Conservation (phyloP, 2,329 filamentous ascomycete species). For the Trichoderma pleuroti region DNA sequence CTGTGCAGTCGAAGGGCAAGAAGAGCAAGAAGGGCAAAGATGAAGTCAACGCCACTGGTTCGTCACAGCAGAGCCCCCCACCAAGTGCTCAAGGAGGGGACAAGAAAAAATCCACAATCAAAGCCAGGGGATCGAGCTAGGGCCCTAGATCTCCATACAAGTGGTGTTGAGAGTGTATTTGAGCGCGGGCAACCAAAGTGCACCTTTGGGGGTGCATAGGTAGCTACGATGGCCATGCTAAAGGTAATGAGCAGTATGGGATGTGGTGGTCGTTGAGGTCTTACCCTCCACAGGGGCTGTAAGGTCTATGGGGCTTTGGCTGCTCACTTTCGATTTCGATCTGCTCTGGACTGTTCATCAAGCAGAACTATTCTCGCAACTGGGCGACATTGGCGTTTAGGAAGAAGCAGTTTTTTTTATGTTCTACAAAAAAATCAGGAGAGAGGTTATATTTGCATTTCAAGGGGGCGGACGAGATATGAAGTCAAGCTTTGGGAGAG, state of each 20-base stretch:
- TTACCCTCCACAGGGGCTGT: neutral
- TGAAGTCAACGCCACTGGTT: constrained; percentile 21
- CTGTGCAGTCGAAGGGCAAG: constrained; percentile 27
- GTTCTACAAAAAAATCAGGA: neutral
- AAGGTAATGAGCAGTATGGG: neutral
- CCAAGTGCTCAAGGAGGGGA: constrained; percentile 22
- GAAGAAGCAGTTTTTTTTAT: constrained; percentile 8
- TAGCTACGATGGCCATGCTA: neutral
- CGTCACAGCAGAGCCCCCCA: constrained; percentile 22
- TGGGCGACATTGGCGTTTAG: constrained; percentile 8
- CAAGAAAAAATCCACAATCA: constrained; percentile 15
- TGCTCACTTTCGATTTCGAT: neutral
- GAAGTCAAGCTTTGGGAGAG: neutral
- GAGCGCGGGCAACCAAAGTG: neutral
- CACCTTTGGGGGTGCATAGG: neutral
- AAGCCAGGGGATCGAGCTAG: constrained; percentile 9
- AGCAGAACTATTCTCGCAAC: neutral
- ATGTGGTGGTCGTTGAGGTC: neutral
- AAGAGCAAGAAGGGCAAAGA: constrained; percentile 32
- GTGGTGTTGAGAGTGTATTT: neutral
- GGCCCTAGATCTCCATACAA: neutral
- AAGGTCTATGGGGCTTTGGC: neutral
- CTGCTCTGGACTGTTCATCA: neutral
- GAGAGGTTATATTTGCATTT: neutral
- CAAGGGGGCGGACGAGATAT: neutral